Conservation (phyloP, 164 flowering plant genomes). For the Brasenia schreberi region DNA sequence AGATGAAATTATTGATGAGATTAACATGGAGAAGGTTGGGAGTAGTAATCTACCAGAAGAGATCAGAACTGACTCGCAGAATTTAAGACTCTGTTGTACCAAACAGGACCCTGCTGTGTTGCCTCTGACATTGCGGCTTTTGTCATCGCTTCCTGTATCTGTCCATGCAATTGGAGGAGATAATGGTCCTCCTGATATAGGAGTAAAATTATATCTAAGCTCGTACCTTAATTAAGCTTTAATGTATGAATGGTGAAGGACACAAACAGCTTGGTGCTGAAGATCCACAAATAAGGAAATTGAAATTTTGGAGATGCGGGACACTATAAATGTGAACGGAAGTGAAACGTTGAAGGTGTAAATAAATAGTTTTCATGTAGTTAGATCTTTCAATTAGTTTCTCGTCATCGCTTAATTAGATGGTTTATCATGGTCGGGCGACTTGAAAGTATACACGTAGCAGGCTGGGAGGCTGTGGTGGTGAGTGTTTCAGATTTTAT, state of each 20-base stretch:
- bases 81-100: not conserved
- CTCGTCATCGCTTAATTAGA: slow-evolving; percentile 16
- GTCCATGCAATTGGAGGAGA: slow-evolving; percentile 83
- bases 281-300: not conserved
- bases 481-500: slow-evolving; percentile 2
- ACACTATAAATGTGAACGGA: not conserved
- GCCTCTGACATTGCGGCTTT: slow-evolving; percentile 53
- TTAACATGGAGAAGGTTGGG: slow-evolving; percentile 3
- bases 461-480: not conserved
- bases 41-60: slow-evolving; percentile 6
- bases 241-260: slow-evolving; percentile 14
- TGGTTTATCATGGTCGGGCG: slow-evolving; percentile 16
- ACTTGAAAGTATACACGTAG: not conserved
- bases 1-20: not conserved
- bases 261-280: not conserved
- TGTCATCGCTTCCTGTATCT: slow-evolving; percentile 64
- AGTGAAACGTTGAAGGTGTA: not conserved
- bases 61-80: slow-evolving; percentile 2
- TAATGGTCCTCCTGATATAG: slow-evolving; percentile 72
- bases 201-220: slow-evolving; percentile 56
- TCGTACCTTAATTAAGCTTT: slow-evolving; percentile 25
- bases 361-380: not conserved
- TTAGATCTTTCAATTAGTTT: not conserved
- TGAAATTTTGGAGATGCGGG: not conserved
- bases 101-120: slow-evolving; percentile 39